Percentiles rank a stretch among this genome's conserved stretches.
Conservation (phyloP, 73 alveolate genomes). For the Tetrahymena thermophila region DNA sequence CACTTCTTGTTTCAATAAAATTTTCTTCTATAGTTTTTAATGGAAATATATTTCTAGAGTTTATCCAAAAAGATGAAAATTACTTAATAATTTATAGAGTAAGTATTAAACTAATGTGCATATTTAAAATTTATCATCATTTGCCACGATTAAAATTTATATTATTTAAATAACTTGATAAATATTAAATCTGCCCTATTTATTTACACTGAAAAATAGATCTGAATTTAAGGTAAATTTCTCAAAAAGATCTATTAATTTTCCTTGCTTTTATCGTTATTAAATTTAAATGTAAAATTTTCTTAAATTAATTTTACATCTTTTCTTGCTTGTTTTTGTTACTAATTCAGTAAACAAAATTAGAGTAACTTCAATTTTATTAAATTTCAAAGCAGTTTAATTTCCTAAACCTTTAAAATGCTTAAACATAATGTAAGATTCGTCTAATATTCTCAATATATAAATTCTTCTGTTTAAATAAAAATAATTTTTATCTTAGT, state of each 20-base stretch:
- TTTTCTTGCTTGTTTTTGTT: too few relatives aligned
- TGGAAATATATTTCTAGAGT: too few relatives aligned
- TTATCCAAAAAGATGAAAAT: too few relatives aligned
- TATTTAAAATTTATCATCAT: background rate
- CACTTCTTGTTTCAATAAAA: too few relatives aligned
- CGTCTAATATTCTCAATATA: too few relatives aligned
- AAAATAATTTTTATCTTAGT: too few relatives aligned
- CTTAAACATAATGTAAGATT: too few relatives aligned
- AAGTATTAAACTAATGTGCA: background rate
- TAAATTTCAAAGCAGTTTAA: background rate
- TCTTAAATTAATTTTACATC: background rate
- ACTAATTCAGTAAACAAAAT: background rate
- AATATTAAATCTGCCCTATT: background rate
- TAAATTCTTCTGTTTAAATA: too few relatives aligned
- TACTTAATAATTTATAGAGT: background rate
- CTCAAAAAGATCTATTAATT: background rate
- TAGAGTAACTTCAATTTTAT: background rate
- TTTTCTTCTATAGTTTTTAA: too few relatives aligned
- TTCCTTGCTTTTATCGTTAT: background rate
- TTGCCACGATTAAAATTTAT: background rate
- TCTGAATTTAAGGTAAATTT: background rate
- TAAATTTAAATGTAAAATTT: background rate
- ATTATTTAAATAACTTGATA: too few relatives aligned
- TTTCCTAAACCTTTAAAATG: too few relatives aligned
- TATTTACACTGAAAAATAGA: too few relatives aligned